Evolutionary conservation across 768 basidiomycete genomes (phyloP).

Genomic region (Agaricus subrufescens): DNA sequence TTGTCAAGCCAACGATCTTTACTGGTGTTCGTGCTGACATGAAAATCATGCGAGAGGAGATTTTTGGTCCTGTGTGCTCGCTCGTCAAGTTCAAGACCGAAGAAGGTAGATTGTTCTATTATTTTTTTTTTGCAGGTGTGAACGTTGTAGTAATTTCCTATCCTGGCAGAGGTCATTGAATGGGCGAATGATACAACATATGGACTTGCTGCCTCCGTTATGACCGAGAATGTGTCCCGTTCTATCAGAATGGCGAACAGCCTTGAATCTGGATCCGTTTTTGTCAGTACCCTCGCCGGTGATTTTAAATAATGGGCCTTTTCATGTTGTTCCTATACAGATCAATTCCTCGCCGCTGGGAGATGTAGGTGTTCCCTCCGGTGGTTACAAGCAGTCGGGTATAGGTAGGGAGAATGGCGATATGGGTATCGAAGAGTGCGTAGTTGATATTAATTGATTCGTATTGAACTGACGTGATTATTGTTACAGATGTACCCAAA

Average conservation of each 20-base stretch:
- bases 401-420: slow-evolving; percentile 67
- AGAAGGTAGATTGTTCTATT: slow-evolving; percentile 21
- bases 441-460: slow-evolving; percentile 4
- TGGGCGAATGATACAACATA: slow-evolving; percentile 76
- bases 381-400: slow-evolving; percentile 72
- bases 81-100: slow-evolving; percentile 72
- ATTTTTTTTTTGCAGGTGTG: neutral
- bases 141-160: neutral
- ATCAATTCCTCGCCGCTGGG: slow-evolving; percentile 37
- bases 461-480: neutral
- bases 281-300: slow-evolving; percentile 28
- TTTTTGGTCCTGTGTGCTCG: slow-evolving; percentile 78
- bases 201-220: slow-evolving; percentile 77
- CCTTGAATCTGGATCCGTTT: slow-evolving; percentile 65
- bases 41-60: slow-evolving; percentile 73
- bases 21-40: slow-evolving; percentile 61
- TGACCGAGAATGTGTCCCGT: slow-evolving; percentile 62
- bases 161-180: slow-evolving; percentile 35
- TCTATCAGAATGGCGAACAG: slow-evolving; percentile 61
- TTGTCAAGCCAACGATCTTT: slow-evolving; percentile 74
- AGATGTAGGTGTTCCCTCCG: slow-evolving; percentile 54
- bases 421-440: slow-evolving; percentile 53
- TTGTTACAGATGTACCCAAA: slow-evolving; percentile 42
- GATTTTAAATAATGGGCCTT: neutral
- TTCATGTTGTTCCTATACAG: slow-evolving; percentile 17